Conservation (phyloP, 768 basidiomycete species). For the Suillus occidentalis region DNA sequence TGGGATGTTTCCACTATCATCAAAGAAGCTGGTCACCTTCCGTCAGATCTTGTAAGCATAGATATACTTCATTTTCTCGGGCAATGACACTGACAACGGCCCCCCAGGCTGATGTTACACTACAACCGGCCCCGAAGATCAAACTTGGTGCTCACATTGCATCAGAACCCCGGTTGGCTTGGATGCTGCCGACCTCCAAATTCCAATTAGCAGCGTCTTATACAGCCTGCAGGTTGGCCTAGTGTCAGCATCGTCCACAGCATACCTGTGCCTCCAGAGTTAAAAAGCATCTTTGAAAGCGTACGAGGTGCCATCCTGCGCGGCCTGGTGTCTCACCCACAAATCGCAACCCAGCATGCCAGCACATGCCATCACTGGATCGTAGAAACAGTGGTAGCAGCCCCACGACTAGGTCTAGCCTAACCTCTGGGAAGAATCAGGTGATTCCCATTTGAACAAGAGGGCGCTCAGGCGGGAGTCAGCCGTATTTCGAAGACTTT, state of each 20-base stretch:
- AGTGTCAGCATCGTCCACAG: slow-evolving; percentile 75
- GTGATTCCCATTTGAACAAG: slow-evolving; percentile 41
- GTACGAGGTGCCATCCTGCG: slow-evolving; percentile 40
- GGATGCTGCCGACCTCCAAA: slow-evolving; percentile 84
- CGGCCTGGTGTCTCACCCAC: slow-evolving; percentile 30
- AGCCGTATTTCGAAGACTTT: slow-evolving; percentile 93
- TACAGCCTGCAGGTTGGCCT: slow-evolving; percentile 77
- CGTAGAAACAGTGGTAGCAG: slow-evolving; percentile 47
- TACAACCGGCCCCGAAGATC: no score
- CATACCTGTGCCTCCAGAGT: slow-evolving; percentile 69
- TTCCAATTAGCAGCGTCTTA: slow-evolving; percentile 55
- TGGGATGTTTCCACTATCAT: no score
- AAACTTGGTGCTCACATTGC: no score
- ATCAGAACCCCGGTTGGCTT: slow-evolving; percentile 80
- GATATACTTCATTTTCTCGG: no score
- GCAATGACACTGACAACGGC: no score
- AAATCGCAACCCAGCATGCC: slow-evolving; percentile 35
- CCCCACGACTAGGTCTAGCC: slow-evolving; percentile 22
- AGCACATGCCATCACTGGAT: slow-evolving; percentile 36
- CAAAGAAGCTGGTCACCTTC: no score
- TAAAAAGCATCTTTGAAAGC: slow-evolving; percentile 66
- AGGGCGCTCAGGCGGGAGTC: slow-evolving; percentile 52
- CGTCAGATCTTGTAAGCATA: no score
- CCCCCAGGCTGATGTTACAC: no score
- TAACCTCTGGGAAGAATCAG: slow-evolving; percentile 42